Conservation (phyloP, 495 filamentous ascomycete species). For the Zalerion maritima region DNA sequence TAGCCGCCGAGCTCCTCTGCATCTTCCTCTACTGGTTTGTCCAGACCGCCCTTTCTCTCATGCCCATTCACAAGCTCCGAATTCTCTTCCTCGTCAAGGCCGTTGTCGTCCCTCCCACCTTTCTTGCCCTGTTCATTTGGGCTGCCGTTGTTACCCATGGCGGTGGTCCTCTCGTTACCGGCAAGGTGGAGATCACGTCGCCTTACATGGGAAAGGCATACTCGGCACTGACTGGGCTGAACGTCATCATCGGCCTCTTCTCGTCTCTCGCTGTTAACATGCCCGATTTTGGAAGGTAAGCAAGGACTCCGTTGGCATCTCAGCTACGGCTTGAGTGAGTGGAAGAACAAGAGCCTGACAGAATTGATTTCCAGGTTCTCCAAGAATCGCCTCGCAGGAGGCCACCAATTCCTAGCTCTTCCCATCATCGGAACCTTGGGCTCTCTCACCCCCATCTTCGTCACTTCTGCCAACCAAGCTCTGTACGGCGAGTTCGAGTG, state of each 20-base stretch:
- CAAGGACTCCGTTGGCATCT: slow-evolving; percentile 9
- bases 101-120: slow-evolving; percentile 33
- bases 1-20: slow-evolving; percentile 29
- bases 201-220: slow-evolving; percentile 26
- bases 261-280: slow-evolving; percentile 29
- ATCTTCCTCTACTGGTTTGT: slow-evolving; percentile 36
- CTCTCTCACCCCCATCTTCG: slow-evolving; percentile 24
- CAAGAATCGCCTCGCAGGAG: slow-evolving; percentile 17
- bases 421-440: slow-evolving; percentile 27
- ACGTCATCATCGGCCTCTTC: slow-evolving; percentile 31
- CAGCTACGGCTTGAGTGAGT: no score
- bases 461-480: slow-evolving; percentile 18
- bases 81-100: slow-evolving; percentile 43
- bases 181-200: slow-evolving; percentile 19
- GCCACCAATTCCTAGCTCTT: slow-evolving; percentile 24
- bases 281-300: slow-evolving; percentile 15
- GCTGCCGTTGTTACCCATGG: slow-evolving; percentile 29
- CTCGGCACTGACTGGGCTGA: slow-evolving; percentile 26
- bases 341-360: no score
- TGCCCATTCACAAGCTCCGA: slow-evolving; percentile 35
- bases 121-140: slow-evolving; percentile 34
- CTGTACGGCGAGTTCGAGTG: slow-evolving; percentile 27
- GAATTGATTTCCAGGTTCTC: slow-evolving; percentile 13
- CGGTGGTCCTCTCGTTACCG: slow-evolving; percentile 19
- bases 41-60: slow-evolving; percentile 26